These are phyloP conservation scores for Paxillus ammoniavirescens DNA, from an alignment of 768 basidiomycete species.

Conservation along the genomic window DNA sequence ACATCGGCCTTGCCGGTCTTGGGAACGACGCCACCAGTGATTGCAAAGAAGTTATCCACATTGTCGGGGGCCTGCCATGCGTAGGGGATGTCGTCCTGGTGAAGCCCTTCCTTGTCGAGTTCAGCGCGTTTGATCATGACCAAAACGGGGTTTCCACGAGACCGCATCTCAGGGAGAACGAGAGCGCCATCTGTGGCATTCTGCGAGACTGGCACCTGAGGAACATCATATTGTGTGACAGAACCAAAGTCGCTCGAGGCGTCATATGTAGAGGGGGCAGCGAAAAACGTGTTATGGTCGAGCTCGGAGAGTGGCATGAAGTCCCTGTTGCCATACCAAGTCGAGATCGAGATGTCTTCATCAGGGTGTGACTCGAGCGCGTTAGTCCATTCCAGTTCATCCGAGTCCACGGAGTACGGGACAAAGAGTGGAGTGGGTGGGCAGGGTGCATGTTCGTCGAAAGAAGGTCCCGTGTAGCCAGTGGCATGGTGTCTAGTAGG, in stretches of 20 bases:
- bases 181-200: too few species aligned
- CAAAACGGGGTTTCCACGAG: not conserved
- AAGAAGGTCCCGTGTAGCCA: not conserved
- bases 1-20: not conserved
- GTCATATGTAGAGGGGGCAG: not conserved
- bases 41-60: not conserved
- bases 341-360: not conserved
- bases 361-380: too few species aligned
- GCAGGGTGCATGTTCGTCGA: conserved; percentile 12
- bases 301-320: not conserved
- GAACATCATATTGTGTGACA: not conserved
- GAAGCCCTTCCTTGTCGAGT: not conserved
- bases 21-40: conserved; percentile 1
- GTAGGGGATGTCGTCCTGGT: conserved; percentile 3
- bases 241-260: not conserved
- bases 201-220: not conserved
- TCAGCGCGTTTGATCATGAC: not conserved
- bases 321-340: not conserved
- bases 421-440: conserved; percentile 11
- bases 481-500: not conserved
- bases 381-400: not conserved
- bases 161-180: not conserved
- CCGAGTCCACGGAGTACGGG: not conserved
- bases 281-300: not conserved
- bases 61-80: not conserved